Conservation (phyloP, 2,329 filamentous ascomycete genomes). For the Hymenoscyphus scutula region DNA sequence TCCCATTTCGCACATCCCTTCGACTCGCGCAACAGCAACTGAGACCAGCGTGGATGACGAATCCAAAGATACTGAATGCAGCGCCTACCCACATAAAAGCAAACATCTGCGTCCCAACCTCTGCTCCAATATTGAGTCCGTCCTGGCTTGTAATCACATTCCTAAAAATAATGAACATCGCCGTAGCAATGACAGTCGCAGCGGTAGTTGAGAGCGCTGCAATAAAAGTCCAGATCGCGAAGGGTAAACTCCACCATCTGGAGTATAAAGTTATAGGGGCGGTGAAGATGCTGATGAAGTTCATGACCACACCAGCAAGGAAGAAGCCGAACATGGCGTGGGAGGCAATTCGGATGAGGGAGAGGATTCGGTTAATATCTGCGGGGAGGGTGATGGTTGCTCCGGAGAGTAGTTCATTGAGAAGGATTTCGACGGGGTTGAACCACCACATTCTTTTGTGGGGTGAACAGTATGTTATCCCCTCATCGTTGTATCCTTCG, state of each 20-base stretch:
- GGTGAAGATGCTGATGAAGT: slow-evolving; percentile 69
- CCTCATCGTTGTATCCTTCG: slow-evolving; percentile 74
- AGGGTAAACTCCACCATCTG: slow-evolving; percentile 60
- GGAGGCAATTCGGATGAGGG: slow-evolving; percentile 70
- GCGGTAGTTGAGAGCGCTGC: slow-evolving; percentile 65
- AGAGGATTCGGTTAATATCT: slow-evolving; percentile 69
- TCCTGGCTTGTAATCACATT: slow-evolving; percentile 69
- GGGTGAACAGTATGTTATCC: slow-evolving; percentile 72
- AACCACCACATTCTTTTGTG: slow-evolving; percentile 80
- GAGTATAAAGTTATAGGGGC: slow-evolving; percentile 44
- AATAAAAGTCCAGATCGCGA: slow-evolving; percentile 66
- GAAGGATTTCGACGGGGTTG: slow-evolving; percentile 79
- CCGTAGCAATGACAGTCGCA: slow-evolving; percentile 73
- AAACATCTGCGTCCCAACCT: slow-evolving; percentile 72
- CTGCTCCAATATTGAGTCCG: slow-evolving; percentile 71
- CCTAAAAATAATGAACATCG: slow-evolving; percentile 79
- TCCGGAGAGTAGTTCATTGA: slow-evolving; percentile 75
- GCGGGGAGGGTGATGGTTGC: slow-evolving; percentile 79
- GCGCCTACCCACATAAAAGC: slow-evolving; percentile 87
- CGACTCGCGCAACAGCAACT: slow-evolving; percentile 66
- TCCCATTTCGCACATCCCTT: slow-evolving; percentile 35
- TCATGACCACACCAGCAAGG: slow-evolving; percentile 66
- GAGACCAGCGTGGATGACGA: slow-evolving; percentile 70
- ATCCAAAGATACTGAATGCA: slow-evolving; percentile 64
- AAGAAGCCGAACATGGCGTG: slow-evolving; percentile 90